Percentiles rank a stretch among this genome's conserved stretches.
Conservation (phyloP, 78 protist genomes). For the Dictyostelium purpureum region DNA sequence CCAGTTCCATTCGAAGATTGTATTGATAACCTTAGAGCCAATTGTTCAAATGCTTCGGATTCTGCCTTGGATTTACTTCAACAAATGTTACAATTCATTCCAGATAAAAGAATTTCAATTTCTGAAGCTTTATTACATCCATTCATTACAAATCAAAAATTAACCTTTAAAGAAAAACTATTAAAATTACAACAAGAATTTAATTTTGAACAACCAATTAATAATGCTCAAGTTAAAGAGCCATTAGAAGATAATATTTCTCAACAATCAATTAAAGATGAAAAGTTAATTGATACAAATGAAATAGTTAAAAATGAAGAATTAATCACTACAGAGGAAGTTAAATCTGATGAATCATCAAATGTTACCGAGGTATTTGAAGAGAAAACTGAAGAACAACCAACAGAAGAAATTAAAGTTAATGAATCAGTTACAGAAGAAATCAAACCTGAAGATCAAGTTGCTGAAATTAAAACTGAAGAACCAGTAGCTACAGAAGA, state of each 20-base stretch:
- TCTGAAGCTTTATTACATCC: slow-evolving; percentile 40
- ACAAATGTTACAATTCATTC: slow-evolving; percentile 35
- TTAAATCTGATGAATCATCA: background rate
- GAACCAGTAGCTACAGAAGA: too few species aligned
- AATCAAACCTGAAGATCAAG: too few species aligned
- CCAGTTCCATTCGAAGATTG: slow-evolving; percentile 69
- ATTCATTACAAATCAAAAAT: background rate
- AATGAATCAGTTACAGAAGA: too few species aligned
- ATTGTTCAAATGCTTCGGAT: slow-evolving; percentile 4
- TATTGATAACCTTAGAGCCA: slow-evolving; percentile 19
- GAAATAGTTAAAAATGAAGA: background rate
- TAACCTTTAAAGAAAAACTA: background rate
- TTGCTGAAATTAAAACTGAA: too few species aligned
- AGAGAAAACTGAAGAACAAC: too few species aligned
- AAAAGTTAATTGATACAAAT: background rate
- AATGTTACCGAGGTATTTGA: too few species aligned
- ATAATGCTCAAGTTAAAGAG: background rate
- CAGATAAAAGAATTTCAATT: slow-evolving; percentile 45
- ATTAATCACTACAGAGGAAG: too few species aligned
- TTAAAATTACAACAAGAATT: too few species aligned
- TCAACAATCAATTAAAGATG: too few species aligned
- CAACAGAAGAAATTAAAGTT: too few species aligned
- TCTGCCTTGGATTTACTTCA: slow-evolving; percentile 7
- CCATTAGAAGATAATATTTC: background rate
- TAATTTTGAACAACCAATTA: background rate